These are phyloP conservation scores for Botrytis medusae DNA, from an alignment of 2,329 filamentous ascomycete species.

Conservation along the genomic window DNA sequence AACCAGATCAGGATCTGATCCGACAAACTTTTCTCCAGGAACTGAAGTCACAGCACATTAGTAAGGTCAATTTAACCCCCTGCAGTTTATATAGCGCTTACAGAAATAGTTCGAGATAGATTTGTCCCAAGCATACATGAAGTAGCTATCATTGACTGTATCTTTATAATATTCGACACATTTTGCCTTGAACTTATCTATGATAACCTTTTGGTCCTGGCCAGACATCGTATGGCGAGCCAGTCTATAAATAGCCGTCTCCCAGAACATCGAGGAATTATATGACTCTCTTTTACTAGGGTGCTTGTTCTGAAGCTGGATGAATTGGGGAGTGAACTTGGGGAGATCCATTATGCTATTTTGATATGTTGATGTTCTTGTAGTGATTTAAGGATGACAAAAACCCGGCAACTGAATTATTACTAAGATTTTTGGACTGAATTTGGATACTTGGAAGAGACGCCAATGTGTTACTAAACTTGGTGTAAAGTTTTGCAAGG, in stretches of 20 bases:
- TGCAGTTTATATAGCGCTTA: background rate
- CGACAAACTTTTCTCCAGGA: background rate
- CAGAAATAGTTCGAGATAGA: background rate
- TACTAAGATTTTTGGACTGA: fast-evolving
- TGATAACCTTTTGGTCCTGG: background rate
- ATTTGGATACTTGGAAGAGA: background rate
- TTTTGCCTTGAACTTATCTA: background rate
- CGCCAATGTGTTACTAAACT: background rate
- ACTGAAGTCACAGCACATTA: background rate
- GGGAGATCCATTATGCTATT: background rate
- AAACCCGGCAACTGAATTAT: fast-evolving
- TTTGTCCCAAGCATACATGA: background rate
- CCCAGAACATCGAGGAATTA: background rate
- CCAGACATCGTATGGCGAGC: background rate
- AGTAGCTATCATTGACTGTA: fast-evolving
- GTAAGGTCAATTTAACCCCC: fast-evolving
- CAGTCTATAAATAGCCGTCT: background rate
- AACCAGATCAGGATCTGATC: background rate
- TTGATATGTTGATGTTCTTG: background rate
- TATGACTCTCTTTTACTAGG: background rate
- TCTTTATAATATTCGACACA: background rate
- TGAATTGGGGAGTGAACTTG: background rate
- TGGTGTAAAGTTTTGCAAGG: background rate
- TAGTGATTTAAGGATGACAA: fast-evolving
- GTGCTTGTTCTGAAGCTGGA: background rate